These are phyloP conservation scores for Agaricus sinodeliciosus DNA, from an alignment of 768 basidiomycete genomes.

Conservation along the genomic window DNA sequence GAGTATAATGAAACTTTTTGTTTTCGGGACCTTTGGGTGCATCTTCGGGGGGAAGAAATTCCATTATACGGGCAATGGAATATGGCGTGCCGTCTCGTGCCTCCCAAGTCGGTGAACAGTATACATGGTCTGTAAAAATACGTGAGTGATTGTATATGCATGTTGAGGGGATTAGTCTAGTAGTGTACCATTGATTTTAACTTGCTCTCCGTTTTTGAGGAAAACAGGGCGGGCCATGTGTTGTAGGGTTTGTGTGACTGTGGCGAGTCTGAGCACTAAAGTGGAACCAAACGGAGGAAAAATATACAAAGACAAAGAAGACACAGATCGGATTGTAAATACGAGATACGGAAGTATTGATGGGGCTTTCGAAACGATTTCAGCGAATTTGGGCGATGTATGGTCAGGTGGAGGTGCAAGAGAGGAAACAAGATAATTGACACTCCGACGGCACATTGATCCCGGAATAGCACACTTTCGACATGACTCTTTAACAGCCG, in stretches of 20 bases:
- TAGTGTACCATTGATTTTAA: conserved; percentile 79
- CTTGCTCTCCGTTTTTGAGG: conserved; percentile 79
- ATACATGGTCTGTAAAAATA: conserved; percentile 84
- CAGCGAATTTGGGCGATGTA: conserved; percentile 19
- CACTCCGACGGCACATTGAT: conserved; percentile 31
- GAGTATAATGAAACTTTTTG: conserved; percentile 65
- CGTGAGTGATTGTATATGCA: conserved; percentile 14
- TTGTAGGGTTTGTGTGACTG: conserved; percentile 14
- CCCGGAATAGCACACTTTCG: conserved; percentile 9
- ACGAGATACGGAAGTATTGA: conserved; percentile 16
- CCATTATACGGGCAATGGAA: conserved; percentile 94
- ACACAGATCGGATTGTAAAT: conserved; percentile 16
- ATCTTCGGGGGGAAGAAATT: conserved; percentile 82
- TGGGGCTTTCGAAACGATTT: conserved; percentile 13
- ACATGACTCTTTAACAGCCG: background rate
- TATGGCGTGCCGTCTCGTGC: conserved; percentile 93
- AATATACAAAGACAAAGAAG: conserved; percentile 14
- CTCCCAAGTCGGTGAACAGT: conserved; percentile 91
- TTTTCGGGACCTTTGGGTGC: conserved; percentile 58
- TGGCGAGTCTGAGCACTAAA: conserved; percentile 20
- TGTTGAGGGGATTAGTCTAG: conserved; percentile 14
- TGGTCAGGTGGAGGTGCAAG: conserved; percentile 28
- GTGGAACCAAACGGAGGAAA: conserved; percentile 26
- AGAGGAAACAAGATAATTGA: conserved; percentile 35
- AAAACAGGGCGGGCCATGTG: conserved; percentile 44